Percentiles rank a stretch among this genome's conserved stretches.
phyloP scores from a whole-genome alignment of 176 grass and related monocot genomes.

The Otatea glauca region DNA sequence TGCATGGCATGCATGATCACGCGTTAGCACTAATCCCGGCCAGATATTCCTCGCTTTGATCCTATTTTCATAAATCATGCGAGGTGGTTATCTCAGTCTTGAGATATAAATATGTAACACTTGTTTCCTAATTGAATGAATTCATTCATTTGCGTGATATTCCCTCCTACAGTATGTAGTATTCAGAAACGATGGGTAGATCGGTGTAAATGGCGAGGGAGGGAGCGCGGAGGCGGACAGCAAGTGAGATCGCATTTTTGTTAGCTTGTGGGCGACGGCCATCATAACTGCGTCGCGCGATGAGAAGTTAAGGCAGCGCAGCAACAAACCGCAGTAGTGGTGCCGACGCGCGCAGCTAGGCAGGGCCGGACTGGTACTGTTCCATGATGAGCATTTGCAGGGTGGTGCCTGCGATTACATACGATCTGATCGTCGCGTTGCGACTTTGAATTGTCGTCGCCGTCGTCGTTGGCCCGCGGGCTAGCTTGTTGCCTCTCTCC shows the following conservation, averaged over 20 bases:
- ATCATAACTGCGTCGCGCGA: slow-evolving; percentile 26
- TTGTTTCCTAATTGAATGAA: too few relatives aligned
- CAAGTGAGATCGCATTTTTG: slow-evolving; percentile 30
- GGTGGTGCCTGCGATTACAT: not conserved
- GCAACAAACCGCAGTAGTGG: slow-evolving; percentile 20
- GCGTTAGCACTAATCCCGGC: too few relatives aligned
- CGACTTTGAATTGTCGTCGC: not conserved
- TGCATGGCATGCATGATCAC: too few relatives aligned
- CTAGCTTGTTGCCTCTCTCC: not conserved
- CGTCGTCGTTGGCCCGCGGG: not conserved
- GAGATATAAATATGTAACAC: too few relatives aligned
- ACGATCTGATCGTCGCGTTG: not conserved
- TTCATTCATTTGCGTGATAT: too few relatives aligned
- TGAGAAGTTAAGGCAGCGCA: slow-evolving; percentile 35
- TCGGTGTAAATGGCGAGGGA: not conserved
- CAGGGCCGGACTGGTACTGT: not conserved
- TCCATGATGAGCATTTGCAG: slow-evolving; percentile 1
- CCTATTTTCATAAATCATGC: too few relatives aligned
- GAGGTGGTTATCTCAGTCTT: too few relatives aligned
- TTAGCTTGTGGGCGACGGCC: slow-evolving; percentile 28
- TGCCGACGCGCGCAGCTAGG: not conserved
- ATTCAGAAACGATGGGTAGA: not conserved
- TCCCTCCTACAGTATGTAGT: too few relatives aligned
- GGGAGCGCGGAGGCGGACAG: not conserved
- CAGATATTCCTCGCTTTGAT: too few relatives aligned